Conservation (phyloP, 1,284 basidiomycete genomes). For the Mycosarcoma mackinlayi region DNA sequence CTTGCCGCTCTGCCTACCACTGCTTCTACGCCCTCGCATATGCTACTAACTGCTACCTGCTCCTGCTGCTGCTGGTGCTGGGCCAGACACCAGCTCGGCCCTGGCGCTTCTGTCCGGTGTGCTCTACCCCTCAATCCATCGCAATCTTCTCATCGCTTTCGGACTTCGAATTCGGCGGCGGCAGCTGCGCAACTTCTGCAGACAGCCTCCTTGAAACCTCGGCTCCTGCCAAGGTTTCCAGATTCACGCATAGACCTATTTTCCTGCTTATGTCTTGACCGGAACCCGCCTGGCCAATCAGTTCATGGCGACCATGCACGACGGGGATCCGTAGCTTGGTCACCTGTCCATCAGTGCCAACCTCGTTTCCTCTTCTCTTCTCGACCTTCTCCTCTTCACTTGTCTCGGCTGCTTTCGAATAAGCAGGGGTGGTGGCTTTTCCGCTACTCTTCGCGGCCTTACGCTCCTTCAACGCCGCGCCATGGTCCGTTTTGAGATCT, state of each 20-base stretch:
- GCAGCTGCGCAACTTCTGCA: background rate
- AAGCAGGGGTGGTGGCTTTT: no score
- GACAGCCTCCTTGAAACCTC: background rate
- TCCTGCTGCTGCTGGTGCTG: no score
- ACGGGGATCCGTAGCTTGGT: background rate
- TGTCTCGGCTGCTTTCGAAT: no score
- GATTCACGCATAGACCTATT: background rate
- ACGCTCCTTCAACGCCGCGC: no score
- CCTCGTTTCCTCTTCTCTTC: background rate
- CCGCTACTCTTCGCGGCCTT: no score
- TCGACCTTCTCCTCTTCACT: background rate
- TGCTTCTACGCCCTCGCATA: no score
- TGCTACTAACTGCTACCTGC: no score
- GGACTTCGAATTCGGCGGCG: background rate
- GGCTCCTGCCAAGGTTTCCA: background rate
- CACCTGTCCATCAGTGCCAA: conserved; percentile 11
- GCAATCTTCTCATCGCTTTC: background rate
- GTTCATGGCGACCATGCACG: background rate
- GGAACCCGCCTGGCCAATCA: background rate
- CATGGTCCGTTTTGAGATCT: no score
- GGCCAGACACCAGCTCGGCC: no score
- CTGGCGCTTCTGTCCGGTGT: no score
- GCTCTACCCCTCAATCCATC: background rate
- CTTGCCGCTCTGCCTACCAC: no score
- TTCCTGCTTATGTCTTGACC: no score